Percentiles rank a stretch among this genome's conserved stretches.
Evolutionary conservation across 2,329 filamentous ascomycete genomes (phyloP).

Genomic region (Coniella lustricola): DNA sequence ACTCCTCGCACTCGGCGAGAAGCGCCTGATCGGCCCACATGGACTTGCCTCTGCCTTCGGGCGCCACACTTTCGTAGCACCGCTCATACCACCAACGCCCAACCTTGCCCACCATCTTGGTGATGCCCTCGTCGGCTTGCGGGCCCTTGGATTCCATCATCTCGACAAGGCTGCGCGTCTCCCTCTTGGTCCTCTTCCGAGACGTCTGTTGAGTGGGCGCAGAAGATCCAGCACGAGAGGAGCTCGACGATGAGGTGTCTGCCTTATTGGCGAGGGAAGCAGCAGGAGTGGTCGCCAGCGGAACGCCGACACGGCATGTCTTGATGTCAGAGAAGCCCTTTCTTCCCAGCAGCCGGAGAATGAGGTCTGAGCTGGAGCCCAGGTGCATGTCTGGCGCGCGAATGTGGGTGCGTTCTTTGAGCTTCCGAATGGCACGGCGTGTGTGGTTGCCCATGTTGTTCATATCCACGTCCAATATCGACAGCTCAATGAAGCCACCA

Average conservation of each 20-base stretch:
- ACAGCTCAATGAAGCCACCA: slow-evolving; percentile 72
- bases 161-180: slow-evolving; percentile 57
- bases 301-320: slow-evolving; percentile 70
- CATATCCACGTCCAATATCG: slow-evolving; percentile 70
- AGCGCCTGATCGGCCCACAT: slow-evolving; percentile 75
- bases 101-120: slow-evolving; percentile 85
- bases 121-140: slow-evolving; percentile 74
- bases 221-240: slow-evolving; percentile 17
- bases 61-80: slow-evolving; percentile 72
- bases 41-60: slow-evolving; percentile 43
- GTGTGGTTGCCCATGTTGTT: slow-evolving; percentile 73
- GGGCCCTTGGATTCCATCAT: slow-evolving; percentile 66
- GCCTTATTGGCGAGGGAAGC: slow-evolving; percentile 17
- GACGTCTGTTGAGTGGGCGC: background rate
- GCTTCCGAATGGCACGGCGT: slow-evolving; percentile 58
- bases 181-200: slow-evolving; percentile 28
- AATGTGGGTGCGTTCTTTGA: slow-evolving; percentile 65
- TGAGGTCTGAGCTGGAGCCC: slow-evolving; percentile 49
- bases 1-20: slow-evolving; percentile 77
- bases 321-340: slow-evolving; percentile 67
- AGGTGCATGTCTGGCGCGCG: slow-evolving; percentile 55
- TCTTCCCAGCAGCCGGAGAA: slow-evolving; percentile 60
- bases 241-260: slow-evolving; percentile 28
- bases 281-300: slow-evolving; percentile 52
- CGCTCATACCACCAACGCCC: slow-evolving; percentile 94